Evolutionary conservation across 441 rosid genomes (phyloP).

Genomic region (Pelargonium australe): DNA sequence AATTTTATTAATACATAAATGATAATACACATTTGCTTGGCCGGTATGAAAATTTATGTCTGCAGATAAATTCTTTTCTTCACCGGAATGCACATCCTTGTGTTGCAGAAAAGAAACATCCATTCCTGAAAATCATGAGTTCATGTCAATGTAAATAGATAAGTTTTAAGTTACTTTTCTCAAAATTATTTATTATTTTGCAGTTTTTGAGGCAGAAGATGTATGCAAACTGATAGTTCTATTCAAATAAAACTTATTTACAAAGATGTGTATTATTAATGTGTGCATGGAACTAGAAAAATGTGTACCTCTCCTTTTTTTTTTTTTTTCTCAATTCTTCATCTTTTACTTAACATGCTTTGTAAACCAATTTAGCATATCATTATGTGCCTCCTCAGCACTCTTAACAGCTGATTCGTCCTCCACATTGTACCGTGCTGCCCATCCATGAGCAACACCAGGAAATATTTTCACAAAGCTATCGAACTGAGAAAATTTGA

Average conservation of each 20-base stretch:
- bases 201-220: too few species aligned
- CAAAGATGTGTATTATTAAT: too few species aligned
- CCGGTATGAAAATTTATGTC: too few species aligned
- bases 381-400: conserved; percentile 37
- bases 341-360: conserved; percentile 25
- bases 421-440: conserved; percentile 31
- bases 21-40: too few species aligned
- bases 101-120: conserved; percentile 66
- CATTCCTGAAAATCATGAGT: conserved; percentile 66
- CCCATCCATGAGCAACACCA: conserved; percentile 37
- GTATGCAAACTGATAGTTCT: too few species aligned
- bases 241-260: too few species aligned
- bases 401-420: conserved; percentile 28
- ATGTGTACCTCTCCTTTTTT: too few species aligned
- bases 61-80: conserved; percentile 78
- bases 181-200: too few species aligned
- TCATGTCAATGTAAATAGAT: conserved; percentile 14
- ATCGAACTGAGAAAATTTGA: conserved; percentile 23
- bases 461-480: conserved; percentile 50
- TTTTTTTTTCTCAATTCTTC: too few species aligned
- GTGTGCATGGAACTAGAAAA: too few species aligned
- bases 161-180: too few species aligned
- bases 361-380: conserved; percentile 32
- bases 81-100: conserved; percentile 93
- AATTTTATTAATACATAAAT: too few species aligned